Evolutionary conservation across 2,329 filamentous ascomycete genomes (phyloP).

Genomic region (Hypoxylon sp.): DNA sequence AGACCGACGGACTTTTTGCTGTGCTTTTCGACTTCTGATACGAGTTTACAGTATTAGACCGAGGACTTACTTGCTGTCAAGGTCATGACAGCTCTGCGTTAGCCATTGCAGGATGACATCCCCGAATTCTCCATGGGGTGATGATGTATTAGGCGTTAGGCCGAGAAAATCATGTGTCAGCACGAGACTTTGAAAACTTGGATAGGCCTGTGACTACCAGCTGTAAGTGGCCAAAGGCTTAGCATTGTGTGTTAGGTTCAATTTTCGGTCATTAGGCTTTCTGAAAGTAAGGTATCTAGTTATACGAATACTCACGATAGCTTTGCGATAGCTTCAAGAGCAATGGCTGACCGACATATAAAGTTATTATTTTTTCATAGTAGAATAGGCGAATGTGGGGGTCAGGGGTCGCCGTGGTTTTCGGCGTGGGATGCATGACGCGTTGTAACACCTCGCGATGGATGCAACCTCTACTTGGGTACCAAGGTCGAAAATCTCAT

Average conservation of each 20-base stretch:
- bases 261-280: neutral
- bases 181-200: conserved; percentile 5
- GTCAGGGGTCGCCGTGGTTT: conserved; percentile 8
- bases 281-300: conserved; percentile 1
- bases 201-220: neutral
- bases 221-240: conserved; percentile 1
- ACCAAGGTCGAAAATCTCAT: conserved; percentile 18
- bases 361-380: conserved; percentile 7
- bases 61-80: conserved; percentile 18
- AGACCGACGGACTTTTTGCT: conserved; percentile 21
- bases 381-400: conserved; percentile 29
- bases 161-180: conserved; percentile 32
- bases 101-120: conserved; percentile 31
- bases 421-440: conserved; percentile 32
- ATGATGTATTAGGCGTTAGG: conserved; percentile 36
- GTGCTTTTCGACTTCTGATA: conserved; percentile 22
- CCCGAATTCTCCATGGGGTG: conserved; percentile 33
- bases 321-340: conserved; percentile 38
- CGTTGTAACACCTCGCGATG: conserved; percentile 30
- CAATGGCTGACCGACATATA: conserved; percentile 15
- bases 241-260: neutral
- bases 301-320: conserved; percentile 21
- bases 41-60: conserved; percentile 27
- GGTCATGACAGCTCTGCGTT: conserved; percentile 15
- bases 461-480: conserved; percentile 27